Conservation (phyloP, 139 green algal genomes). For the Diplosphaera chodatii region DNA sequence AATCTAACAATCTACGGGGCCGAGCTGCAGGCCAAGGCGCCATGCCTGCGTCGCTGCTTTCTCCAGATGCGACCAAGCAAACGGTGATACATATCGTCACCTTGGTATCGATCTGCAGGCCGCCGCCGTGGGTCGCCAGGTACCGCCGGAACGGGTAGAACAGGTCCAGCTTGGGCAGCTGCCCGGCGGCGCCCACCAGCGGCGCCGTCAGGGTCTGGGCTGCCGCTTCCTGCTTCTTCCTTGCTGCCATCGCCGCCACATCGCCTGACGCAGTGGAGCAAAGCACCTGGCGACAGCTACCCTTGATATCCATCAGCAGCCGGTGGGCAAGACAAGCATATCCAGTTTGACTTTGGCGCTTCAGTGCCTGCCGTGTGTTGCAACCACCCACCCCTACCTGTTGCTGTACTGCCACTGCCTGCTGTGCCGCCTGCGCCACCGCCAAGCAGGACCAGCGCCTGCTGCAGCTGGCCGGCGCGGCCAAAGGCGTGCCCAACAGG, state of each 20-base stretch:
- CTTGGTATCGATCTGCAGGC: conserved; percentile 11
- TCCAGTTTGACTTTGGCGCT: no score
- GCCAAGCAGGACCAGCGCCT: conserved; percentile 66
- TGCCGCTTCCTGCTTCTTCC: not conserved
- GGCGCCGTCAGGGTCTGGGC: conserved; percentile 30
- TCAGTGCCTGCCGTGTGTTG: no score
- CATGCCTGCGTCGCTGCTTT: no score
- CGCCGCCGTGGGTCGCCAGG: conserved; percentile 1
- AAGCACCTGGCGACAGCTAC: no score
- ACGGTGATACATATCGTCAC: no score
- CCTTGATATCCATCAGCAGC: no score
- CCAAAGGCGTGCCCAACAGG: conserved; percentile 52
- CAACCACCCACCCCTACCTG: not conserved
- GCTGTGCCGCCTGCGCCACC: conserved; percentile 29
- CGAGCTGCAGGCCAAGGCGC: no score
- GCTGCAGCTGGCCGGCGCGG: conserved; percentile 50
- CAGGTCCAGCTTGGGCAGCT: conserved; percentile 77
- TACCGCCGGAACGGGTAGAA: conserved; percentile 39
- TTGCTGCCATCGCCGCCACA: no score
- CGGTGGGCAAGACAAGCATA: no score
- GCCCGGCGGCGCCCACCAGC: conserved; percentile 45
- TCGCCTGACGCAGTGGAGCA: no score
- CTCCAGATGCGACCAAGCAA: no score
- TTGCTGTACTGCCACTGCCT: not conserved
- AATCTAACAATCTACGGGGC: no score